Conservation (phyloP, 306 rosid genomes). For the Quercus engelmannii region DNA sequence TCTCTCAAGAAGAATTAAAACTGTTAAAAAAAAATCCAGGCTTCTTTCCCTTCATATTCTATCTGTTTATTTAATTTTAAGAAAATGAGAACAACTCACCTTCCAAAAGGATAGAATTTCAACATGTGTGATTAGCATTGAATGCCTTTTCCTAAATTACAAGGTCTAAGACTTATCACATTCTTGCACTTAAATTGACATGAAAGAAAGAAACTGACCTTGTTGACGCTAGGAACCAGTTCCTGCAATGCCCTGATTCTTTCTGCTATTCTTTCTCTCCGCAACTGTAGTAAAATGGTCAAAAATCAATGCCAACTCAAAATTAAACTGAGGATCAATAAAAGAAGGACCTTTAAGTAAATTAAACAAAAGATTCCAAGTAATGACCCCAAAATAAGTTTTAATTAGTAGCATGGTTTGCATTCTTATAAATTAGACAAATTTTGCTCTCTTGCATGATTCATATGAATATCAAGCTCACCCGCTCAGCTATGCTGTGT, state of each 20-base stretch:
- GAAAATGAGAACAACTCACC: not conserved
- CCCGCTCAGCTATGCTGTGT: slow-evolving; percentile 99
- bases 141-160: too few species aligned
- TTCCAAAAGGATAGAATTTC: not conserved
- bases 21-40: not conserved
- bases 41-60: not conserved
- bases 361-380: slow-evolving; percentile 1
- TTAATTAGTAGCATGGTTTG: slow-evolving; percentile 3
- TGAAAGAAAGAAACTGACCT: slow-evolving; percentile 44
- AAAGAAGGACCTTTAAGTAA: not conserved
- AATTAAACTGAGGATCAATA: not conserved
- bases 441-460: not conserved
- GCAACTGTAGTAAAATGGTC: slow-evolving; percentile 52
- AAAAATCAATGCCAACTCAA: slow-evolving; percentile 1
- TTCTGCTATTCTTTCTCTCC: slow-evolving; percentile 97
- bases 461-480: slow-evolving; percentile 24
- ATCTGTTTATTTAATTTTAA: not conserved
- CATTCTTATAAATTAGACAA: slow-evolving; percentile 2
- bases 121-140: not conserved
- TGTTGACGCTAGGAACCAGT: slow-evolving; percentile 91
- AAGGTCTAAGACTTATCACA: not conserved
- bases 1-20: not conserved
- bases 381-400: not conserved
- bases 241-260: slow-evolving; percentile 98
- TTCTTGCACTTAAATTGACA: not conserved